Evolutionary conservation across 129 eudicot genomes (phyloP).

Genomic region (Flaveria brownii): DNA sequence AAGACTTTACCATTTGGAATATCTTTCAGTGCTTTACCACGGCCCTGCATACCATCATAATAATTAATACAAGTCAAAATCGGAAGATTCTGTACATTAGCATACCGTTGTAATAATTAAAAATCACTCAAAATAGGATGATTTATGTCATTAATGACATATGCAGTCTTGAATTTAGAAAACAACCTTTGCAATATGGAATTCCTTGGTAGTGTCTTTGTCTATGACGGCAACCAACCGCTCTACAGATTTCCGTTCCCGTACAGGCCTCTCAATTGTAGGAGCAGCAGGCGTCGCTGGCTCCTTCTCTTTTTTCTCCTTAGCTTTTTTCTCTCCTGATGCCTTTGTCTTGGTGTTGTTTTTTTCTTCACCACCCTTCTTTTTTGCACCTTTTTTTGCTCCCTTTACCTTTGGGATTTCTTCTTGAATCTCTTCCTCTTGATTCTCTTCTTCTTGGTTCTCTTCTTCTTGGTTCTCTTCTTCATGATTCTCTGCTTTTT

Average conservation of each 20-base stretch:
- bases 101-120: not conserved
- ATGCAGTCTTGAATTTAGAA: not conserved
- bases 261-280: slow-evolving; percentile 75
- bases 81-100: not conserved
- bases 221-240: slow-evolving; percentile 82
- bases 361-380: slow-evolving; percentile 44
- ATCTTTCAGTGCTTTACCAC: slow-evolving; percentile 88
- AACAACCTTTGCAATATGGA: slow-evolving; percentile 75
- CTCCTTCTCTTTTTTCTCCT: slow-evolving; percentile 39
- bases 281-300: slow-evolving; percentile 66
- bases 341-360: slow-evolving; percentile 37
- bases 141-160: slow-evolving; percentile 7
- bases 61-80: slow-evolving; percentile 7
- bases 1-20: slow-evolving; percentile 77
- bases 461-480: not conserved
- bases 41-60: slow-evolving; percentile 72
- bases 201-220: slow-evolving; percentile 65
- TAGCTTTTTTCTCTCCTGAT: slow-evolving; percentile 38
- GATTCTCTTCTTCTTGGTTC: not conserved
- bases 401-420: slow-evolving; percentile 45
- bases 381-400: slow-evolving; percentile 48
- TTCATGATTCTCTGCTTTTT: not conserved
- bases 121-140: slow-evolving; percentile 9
- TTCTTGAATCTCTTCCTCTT: slow-evolving; percentile 7
- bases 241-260: slow-evolving; percentile 91